Evolutionary conservation across 768 basidiomycete genomes (phyloP).

Genomic region (Clavaria fumosa): DNA sequence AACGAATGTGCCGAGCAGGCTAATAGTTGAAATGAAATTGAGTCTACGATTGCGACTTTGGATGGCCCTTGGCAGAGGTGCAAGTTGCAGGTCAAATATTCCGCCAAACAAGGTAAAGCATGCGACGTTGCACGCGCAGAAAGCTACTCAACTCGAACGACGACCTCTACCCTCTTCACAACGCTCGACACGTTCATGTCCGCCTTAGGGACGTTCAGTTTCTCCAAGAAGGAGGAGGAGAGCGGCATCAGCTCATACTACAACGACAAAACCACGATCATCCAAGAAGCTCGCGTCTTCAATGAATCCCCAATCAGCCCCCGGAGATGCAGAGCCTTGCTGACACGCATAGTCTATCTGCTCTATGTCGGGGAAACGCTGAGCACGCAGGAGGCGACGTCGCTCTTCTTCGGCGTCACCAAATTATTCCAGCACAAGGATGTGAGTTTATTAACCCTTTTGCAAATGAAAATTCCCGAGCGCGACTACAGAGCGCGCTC

Average conservation of each 20-base stretch:
- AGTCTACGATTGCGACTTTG: no score
- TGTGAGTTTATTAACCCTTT: slow-evolving; percentile 36
- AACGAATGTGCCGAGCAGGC: no score
- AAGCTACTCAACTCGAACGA: no score
- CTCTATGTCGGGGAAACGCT: slow-evolving; percentile 95
- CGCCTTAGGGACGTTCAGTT: slow-evolving; percentile 44
- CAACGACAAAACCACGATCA: slow-evolving; percentile 95
- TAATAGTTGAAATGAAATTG: no score
- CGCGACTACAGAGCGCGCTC: slow-evolving; percentile 56
- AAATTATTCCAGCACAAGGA: slow-evolving; percentile 99
- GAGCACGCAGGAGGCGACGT: slow-evolving; percentile 90
- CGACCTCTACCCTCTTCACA: no score
- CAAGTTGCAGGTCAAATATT: no score
- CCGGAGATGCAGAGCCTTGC: slow-evolving; percentile 87
- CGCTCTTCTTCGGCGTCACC: slow-evolving; percentile 95
- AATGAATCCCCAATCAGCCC: slow-evolving; percentile 99
- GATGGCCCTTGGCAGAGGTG: no score
- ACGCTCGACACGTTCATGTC: no score
- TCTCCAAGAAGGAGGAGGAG: slow-evolving; percentile 97
- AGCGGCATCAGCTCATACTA: slow-evolving; percentile 82
- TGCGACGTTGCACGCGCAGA: no score
- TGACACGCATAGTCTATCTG: slow-evolving; percentile 93
- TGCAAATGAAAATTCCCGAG: no score
- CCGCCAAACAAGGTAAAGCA: slow-evolving; percentile 1
- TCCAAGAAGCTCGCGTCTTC: slow-evolving; percentile 97